Base-by-base conservation (phyloP, 2,329 filamentous ascomycete genomes). In the Nemania bipapillata region DNA sequence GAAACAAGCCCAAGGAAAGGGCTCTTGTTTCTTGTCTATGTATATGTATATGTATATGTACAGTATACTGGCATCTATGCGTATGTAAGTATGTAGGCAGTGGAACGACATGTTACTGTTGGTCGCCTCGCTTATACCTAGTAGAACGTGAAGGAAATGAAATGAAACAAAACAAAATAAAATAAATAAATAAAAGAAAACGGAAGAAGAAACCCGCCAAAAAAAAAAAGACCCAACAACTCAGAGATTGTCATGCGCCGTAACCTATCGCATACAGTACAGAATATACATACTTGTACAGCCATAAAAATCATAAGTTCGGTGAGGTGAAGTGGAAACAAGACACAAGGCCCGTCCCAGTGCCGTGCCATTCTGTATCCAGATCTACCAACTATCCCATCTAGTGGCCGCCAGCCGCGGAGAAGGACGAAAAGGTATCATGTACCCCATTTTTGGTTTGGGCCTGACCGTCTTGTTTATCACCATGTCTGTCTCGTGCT, bases 301-400 rank as follows among this genome's bases (percentile, higher is more conserved):
- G 35, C 12, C 35, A 40, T 40, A 12, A 12, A 40, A 9, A 40
- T n/a, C 40, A 15, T 28, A 28, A 60, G 69, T 49, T 69, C 64
- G 70, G 64, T 63, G 69, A 70, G 63, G 63, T 35, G 37, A 70
- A 69, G 73, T 73, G 72, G 72, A 66, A 72, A 74, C 70, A 72
- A 65, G 72, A 72, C 59, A 73, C 72, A 70, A 65, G 74, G 71
- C 63, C 66, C 66, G 66, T 68, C 56, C 66, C 66, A 45, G 60
- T 64, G 56, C 70, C 69, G 73, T 72, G 65, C 69, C 75, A 69
- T 72, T 65, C 68, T 66, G 67, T 72, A 73, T 61, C 68, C 35
- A 68, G 70, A 70, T 68, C 68, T 66, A 32, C 2, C 11, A 22
- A 30, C 26, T 49, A 62, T 45, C 54, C 50, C 61, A 69, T 52